phyloP scores from a whole-genome alignment of 176 grass and related monocot species.

The Metroxylon sagu region DNA sequence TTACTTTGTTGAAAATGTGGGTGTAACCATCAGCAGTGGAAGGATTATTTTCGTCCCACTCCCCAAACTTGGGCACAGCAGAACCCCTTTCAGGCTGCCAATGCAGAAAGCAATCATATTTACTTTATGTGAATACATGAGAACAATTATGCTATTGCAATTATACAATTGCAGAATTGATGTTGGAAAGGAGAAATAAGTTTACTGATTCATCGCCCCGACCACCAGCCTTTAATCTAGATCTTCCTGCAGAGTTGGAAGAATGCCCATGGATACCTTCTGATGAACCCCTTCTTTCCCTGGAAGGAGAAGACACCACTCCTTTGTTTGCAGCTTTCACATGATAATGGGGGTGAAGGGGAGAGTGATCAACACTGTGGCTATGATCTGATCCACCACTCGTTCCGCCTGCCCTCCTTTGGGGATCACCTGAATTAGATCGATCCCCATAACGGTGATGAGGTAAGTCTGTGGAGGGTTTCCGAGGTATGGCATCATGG shows the following conservation, averaged over 20 bases:
- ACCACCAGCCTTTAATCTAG: slow-evolving; percentile 30
- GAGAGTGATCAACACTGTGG: slow-evolving; percentile 30
- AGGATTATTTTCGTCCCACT: slow-evolving; percentile 79
- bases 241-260: slow-evolving; percentile 40
- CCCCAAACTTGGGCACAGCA: slow-evolving; percentile 81
- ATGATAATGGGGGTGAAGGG: slow-evolving; percentile 44
- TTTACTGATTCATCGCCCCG: slow-evolving; percentile 58
- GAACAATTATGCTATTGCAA: too few species aligned
- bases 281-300: slow-evolving; percentile 35
- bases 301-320: slow-evolving; percentile 42
- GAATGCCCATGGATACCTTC: slow-evolving; percentile 34
- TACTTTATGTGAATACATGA: background rate
- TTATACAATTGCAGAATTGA: too few species aligned
- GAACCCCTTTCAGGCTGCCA: slow-evolving; percentile 66
- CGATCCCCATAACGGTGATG: slow-evolving; percentile 34
- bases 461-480: slow-evolving; percentile 25
- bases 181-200: too few species aligned
- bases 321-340: slow-evolving; percentile 43
- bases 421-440: slow-evolving; percentile 5
- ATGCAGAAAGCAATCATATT: slow-evolving; percentile 1
- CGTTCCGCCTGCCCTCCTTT: slow-evolving; percentile 11
- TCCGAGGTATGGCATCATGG: slow-evolving; percentile 22
- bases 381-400: slow-evolving; percentile 6
- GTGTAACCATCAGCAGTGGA: slow-evolving; percentile 79
- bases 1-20: slow-evolving; percentile 73